Percentiles rank a stretch among this genome's conserved stretches.
These are phyloP conservation scores for Cordyceps farinosa DNA, from an alignment of 2,329 filamentous ascomycete genomes.

Conservation along the genomic window DNA sequence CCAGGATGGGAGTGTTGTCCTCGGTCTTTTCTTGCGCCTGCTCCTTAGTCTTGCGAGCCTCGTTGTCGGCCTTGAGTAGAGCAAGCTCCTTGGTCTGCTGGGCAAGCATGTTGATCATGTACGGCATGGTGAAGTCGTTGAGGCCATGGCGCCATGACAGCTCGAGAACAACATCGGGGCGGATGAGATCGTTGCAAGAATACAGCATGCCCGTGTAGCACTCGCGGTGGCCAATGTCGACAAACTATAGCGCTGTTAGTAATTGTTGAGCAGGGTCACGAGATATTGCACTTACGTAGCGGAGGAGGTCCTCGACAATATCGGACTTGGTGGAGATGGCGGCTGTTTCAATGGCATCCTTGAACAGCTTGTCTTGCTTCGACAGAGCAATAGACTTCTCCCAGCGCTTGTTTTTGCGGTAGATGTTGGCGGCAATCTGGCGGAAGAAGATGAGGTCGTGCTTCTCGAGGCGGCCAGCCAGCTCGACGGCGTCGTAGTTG, in stretches of 20 bases:
- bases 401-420: conserved; percentile 99
- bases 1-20: conserved; percentile 89
- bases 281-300: conserved; percentile 72
- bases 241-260: conserved; percentile 64
- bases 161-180: conserved; percentile 88
- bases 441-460: conserved; percentile 99
- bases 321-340: conserved; percentile 87
- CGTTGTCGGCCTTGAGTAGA: conserved; percentile 88
- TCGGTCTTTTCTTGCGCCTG: conserved; percentile 75
- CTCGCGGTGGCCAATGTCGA: conserved; percentile 97
- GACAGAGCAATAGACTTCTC: conserved; percentile 97
- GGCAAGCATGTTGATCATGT: conserved; percentile 97
- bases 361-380: conserved; percentile 99
- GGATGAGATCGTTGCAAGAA: conserved; percentile 95
- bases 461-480: conserved; percentile 90
- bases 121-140: conserved; percentile 97
- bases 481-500: conserved; percentile 94
- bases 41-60: conserved; percentile 81
- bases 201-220: conserved; percentile 99
- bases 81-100: conserved; percentile 88
- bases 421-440: conserved; percentile 96
- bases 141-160: conserved; percentile 95
- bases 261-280: not conserved
- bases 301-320: conserved; percentile 90
- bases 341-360: conserved; percentile 97